These are phyloP conservation scores for Cladobotryum protrusum DNA, from an alignment of 2,329 filamentous ascomycete genomes.

Conservation along the genomic window DNA sequence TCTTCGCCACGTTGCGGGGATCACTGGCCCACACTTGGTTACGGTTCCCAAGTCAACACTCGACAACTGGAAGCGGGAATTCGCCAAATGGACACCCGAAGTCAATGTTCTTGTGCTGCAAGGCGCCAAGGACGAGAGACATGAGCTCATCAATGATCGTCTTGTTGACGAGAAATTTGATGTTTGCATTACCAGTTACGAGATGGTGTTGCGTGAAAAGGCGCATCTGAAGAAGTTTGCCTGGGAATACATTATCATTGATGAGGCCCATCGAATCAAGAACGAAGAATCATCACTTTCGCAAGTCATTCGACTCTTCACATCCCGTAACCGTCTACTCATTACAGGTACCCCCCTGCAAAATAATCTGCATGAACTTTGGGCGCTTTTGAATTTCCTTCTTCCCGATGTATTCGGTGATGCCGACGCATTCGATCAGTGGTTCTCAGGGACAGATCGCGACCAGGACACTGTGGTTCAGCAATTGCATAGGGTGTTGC, in stretches of 20 bases:
- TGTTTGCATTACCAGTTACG: conserved; percentile 96
- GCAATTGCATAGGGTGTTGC: conserved; percentile 86
- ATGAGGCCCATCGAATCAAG: conserved; percentile 97
- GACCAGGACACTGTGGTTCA: conserved; percentile 96
- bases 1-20: conserved; percentile 82
- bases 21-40: conserved; percentile 84
- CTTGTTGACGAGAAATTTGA: conserved; percentile 95
- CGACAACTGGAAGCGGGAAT: conserved; percentile 98
- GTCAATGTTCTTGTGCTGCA: conserved; percentile 91
- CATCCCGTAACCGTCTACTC: conserved; percentile 86
- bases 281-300: conserved; percentile 97
- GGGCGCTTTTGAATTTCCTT: conserved; percentile 94
- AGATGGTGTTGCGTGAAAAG: conserved; percentile 97
- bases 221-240: conserved; percentile 93
- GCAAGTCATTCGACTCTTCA: conserved; percentile 93
- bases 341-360: conserved; percentile 96
- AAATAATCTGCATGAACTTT: conserved; percentile 96
- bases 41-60: conserved; percentile 94
- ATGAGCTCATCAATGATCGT: conserved; percentile 80
- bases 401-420: conserved; percentile 98
- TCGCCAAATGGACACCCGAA: conserved; percentile 88
- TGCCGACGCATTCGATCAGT: conserved; percentile 92
- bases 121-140: conserved; percentile 89
- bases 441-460: conserved; percentile 86
- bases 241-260: conserved; percentile 99